Conservation (phyloP, 805 yeast species). For the Myxozyma sirexii region DNA sequence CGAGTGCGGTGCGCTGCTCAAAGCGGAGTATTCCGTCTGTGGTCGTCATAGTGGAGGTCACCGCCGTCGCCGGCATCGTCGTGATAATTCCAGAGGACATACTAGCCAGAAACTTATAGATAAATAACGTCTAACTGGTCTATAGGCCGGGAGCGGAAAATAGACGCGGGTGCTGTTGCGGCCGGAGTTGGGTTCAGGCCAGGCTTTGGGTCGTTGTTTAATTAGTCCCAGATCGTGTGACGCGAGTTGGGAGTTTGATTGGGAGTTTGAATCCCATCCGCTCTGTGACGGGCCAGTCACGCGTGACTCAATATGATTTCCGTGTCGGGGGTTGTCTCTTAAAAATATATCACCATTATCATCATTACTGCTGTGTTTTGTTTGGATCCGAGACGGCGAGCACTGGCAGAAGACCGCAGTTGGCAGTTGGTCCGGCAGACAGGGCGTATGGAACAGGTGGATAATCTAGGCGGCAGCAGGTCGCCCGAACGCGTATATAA, state of each 20-base stretch:
- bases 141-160: background rate
- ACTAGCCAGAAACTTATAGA: too few relatives aligned
- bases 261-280: background rate
- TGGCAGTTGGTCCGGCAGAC: too few relatives aligned
- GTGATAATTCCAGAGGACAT: background rate
- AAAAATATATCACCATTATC: too few relatives aligned
- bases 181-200: background rate
- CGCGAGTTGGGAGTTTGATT: slow-evolving; percentile 6
- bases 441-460: too few relatives aligned
- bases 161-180: background rate
- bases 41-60: background rate
- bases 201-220: background rate
- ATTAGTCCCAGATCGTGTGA: slow-evolving; percentile 2
- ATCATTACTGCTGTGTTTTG: too few relatives aligned
- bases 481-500: too few relatives aligned
- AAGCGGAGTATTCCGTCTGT: background rate
- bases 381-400: too few relatives aligned
- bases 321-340: too few relatives aligned
- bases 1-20: background rate
- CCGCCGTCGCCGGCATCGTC: background rate
- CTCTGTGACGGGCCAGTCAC: background rate
- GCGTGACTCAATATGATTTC: background rate
- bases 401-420: too few relatives aligned
- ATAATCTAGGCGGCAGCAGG: too few relatives aligned
- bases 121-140: too few relatives aligned